Conservation (phyloP, 176 grass and related monocot species). For the Triticum aestivum region DNA sequence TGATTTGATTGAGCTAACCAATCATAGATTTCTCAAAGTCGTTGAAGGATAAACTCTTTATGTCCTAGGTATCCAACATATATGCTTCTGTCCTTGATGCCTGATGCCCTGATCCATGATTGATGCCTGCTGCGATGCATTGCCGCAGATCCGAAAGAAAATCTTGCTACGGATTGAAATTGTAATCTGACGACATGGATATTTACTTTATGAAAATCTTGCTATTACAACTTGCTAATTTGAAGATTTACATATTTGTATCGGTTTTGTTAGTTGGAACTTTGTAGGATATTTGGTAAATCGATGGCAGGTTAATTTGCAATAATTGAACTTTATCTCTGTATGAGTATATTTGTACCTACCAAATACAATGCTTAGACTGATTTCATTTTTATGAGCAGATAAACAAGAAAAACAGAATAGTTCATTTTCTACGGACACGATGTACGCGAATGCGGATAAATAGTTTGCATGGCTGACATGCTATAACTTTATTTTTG, state of each 20-base stretch:
- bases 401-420: neutral
- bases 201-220: neutral
- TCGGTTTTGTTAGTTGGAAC: neutral
- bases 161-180: neutral
- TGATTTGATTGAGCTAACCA: neutral
- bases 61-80: neutral
- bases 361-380: neutral
- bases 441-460: neutral
- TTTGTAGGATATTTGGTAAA: neutral
- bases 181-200: neutral
- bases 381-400: neutral
- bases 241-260: neutral
- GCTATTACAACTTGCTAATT: neutral
- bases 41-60: conserved; percentile 5
- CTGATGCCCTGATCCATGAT: conserved; percentile 1
- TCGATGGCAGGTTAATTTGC: neutral
- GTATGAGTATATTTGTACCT: neutral
- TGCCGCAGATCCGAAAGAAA: neutral
- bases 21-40: neutral
- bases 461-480: neutral
- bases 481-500: neutral
- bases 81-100: conserved; percentile 13
- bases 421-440: neutral
- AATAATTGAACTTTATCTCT: neutral
- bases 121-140: conserved; percentile 9